phyloP scores from a whole-genome alignment of 108 stramenopile genomes.

The Nitzschia putrida region DNA sequence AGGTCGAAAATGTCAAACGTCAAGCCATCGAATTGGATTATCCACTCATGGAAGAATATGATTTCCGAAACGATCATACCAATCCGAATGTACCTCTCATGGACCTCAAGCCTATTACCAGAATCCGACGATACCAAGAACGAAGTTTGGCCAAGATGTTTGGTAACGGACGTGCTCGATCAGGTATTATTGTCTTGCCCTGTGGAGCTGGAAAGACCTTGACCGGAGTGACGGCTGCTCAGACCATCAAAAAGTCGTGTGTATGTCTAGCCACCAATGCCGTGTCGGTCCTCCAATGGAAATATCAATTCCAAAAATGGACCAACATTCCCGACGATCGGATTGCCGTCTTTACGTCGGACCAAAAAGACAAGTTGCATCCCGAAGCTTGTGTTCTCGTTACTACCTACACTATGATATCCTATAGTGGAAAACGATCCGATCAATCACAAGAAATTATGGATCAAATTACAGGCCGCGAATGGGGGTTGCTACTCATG shows the following conservation, averaged over 20 bases:
- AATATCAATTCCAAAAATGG: slow-evolving; percentile 92
- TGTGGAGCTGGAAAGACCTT: slow-evolving; percentile 98
- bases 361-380: slow-evolving; percentile 90
- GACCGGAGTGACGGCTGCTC: slow-evolving; percentile 97
- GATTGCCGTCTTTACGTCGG: slow-evolving; percentile 90
- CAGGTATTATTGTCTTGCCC: slow-evolving; percentile 98
- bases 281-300: slow-evolving; percentile 97
- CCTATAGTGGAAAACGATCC: slow-evolving; percentile 84
- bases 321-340: slow-evolving; percentile 89
- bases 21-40: slow-evolving; percentile 89
- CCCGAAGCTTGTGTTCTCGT: slow-evolving; percentile 90
- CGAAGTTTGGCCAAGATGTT: slow-evolving; percentile 94
- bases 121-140: slow-evolving; percentile 96
- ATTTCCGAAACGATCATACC: slow-evolving; percentile 89
- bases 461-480: slow-evolving; percentile 84
- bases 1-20: slow-evolving; percentile 89
- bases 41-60: slow-evolving; percentile 95
- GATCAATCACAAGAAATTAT: slow-evolving; percentile 87
- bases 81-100: slow-evolving; percentile 85
- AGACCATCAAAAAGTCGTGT: slow-evolving; percentile 93
- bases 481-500: slow-evolving; percentile 98
- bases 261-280: slow-evolving; percentile 96
- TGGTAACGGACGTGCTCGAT: slow-evolving; percentile 98
- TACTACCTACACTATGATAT: slow-evolving; percentile 98
- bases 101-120: slow-evolving; percentile 92